These are phyloP conservation scores for Cutaneotrichosporon spelunceum DNA, from an alignment of 1,284 basidiomycete genomes.

Conservation along the genomic window DNA sequence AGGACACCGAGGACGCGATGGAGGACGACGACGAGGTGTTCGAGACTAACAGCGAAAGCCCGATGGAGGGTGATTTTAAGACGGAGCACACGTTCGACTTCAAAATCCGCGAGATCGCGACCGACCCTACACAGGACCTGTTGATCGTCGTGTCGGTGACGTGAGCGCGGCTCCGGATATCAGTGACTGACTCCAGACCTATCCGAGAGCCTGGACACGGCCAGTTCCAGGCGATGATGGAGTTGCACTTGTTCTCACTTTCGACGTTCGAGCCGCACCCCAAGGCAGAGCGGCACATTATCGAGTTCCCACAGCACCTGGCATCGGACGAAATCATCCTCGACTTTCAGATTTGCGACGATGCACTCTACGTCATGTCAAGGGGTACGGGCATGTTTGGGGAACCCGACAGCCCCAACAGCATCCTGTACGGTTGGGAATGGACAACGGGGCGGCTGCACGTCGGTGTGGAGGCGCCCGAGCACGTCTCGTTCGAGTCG, in stretches of 20 bases:
- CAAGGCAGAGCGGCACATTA: conserved; percentile 28
- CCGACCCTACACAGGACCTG: conserved; percentile 50
- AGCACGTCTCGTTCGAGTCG: conserved; percentile 35
- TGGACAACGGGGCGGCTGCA: conserved; percentile 31
- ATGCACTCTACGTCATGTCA: conserved; percentile 44
- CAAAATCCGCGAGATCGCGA: conserved; percentile 46
- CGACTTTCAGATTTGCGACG: conserved; percentile 50
- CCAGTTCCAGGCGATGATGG: conserved; percentile 22
- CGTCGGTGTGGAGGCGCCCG: conserved; percentile 26
- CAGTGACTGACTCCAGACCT: background rate
- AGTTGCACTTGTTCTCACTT: conserved; percentile 43
- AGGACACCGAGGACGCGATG: conserved; percentile 17
- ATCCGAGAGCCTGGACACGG: background rate
- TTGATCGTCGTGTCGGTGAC: conserved; percentile 41
- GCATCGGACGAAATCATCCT: conserved; percentile 22
- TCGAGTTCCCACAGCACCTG: conserved; percentile 32
- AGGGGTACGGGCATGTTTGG: conserved; percentile 7
- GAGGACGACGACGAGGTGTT: conserved; percentile 13
- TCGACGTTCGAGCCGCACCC: conserved; percentile 47
- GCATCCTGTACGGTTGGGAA: conserved; percentile 45
- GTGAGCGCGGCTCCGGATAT: conserved; percentile 26
- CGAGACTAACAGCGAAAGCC: conserved; percentile 6
- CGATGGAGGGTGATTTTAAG: conserved; percentile 9
- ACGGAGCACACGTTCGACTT: conserved; percentile 33
- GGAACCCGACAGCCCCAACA: background rate